Evolutionary conservation across 1,139 yeast genomes (phyloP).

Genomic region (Taphrina sp.): DNA sequence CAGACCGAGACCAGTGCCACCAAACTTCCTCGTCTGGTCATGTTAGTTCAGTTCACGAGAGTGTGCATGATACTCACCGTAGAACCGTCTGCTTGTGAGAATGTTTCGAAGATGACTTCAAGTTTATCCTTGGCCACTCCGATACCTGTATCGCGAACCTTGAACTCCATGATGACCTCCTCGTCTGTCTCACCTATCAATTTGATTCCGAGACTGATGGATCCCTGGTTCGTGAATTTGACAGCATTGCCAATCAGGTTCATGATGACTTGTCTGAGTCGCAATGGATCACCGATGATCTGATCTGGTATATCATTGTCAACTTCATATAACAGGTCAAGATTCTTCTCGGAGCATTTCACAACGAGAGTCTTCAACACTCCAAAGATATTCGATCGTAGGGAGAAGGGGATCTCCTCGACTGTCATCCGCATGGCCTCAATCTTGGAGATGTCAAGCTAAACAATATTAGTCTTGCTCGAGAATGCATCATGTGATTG

Average conservation of each 20-base stretch:
- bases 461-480: no score
- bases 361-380: conserved; percentile 85
- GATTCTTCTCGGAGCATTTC: conserved; percentile 78
- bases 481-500: no score
- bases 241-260: conserved; percentile 80
- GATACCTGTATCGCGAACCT: conserved; percentile 65
- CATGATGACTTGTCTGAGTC: conserved; percentile 85
- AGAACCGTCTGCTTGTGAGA: conserved; percentile 62
- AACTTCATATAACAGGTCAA: conserved; percentile 75
- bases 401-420: conserved; percentile 79
- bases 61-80: no score
- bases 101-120: conserved; percentile 56
- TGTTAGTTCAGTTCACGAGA: no score
- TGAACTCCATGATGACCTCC: conserved; percentile 57
- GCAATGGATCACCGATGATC: conserved; percentile 81
- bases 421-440: conserved; percentile 90
- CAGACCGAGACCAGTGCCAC: conserved; percentile 61
- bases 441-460: conserved; percentile 71
- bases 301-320: conserved; percentile 85
- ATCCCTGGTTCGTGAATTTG: conserved; percentile 74
- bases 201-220: conserved; percentile 47
- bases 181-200: conserved; percentile 55
- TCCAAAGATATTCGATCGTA: conserved; percentile 82
- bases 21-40: conserved; percentile 55
- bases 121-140: conserved; percentile 56